Evolutionary conservation across 140 eudicot genomes (phyloP), one percentile per base, ranked within the genome.

Genomic region (Oenanthe javanica): DNA sequence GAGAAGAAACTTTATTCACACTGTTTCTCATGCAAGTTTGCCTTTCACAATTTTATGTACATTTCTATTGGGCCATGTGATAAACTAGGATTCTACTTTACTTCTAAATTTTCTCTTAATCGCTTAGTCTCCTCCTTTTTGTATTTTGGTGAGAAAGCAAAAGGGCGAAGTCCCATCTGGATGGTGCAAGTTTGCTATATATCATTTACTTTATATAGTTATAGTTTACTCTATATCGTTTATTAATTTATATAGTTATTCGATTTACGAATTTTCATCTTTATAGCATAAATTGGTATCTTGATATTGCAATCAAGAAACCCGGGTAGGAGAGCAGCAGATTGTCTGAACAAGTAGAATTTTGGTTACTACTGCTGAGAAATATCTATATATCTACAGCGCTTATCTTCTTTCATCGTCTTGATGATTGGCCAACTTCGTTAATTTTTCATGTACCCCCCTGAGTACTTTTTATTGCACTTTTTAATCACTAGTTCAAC

Each of bases 41-140:
- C 80, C 84, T 50, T 72, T 50, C 69, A n/a, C 74, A 78, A 76
- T 55, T 63, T 45, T 55, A 57, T 48, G 63, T 27, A 10, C 19
- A 47, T 78, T 71, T 54, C 50, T 12, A n/a, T 11, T 69, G 61
- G 67, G 67, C 8, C 79, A 70, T 71, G 76, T 54, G 48, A 14
- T 21, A 38, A 36, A 43, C 46, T 72, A 40, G 45, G 76, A 83
- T 73, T 54, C 82, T 77, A 80, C 82, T 83, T 83, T 81, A 74
- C 83, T 77, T 81, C 84, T 81, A 78, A 69, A 79, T 77, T 76
- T 70, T 52, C 73, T 55, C 75, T 74, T 77, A 78, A 83, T 77
- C 77, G 49, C 57, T 23, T 47, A 74, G 5, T 74, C 21, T 23
- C 10, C 57, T 75, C 31, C 54, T 49, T 50, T 75, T 23, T 75